Evolutionary conservation across 306 rosid species (phyloP).

Genomic region (Cyclanthera cordifolia): DNA sequence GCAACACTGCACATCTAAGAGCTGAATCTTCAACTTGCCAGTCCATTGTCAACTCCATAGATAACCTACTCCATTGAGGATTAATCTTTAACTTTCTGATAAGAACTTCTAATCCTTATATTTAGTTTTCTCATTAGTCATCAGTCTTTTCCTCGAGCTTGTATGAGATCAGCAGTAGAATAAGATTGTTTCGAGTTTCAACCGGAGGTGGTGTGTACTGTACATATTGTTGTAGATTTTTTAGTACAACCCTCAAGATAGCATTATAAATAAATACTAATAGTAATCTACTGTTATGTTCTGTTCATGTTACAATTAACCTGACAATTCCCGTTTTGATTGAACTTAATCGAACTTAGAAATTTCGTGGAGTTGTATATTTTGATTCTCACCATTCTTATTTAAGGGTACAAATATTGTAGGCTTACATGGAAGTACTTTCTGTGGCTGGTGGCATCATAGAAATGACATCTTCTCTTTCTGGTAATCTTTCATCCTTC

Average conservation of each 20-base stretch:
- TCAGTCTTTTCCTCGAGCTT: constrained; percentile 12
- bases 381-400: constrained; percentile 5
- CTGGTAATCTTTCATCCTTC: constrained; percentile 32
- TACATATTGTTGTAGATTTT: not conserved
- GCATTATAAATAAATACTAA: not conserved
- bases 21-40: constrained; percentile 36
- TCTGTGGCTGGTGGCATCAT: constrained; percentile 35
- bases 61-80: constrained; percentile 32
- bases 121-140: constrained; percentile 19
- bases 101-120: constrained; percentile 17
- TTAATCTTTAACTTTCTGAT: constrained; percentile 16
- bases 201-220: not conserved
- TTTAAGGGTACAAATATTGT: constrained; percentile 20
- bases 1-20: constrained; percentile 38
- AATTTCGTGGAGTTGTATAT: not conserved
- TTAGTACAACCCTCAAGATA: not conserved
- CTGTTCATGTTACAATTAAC: not conserved
- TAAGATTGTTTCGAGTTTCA: constrained; percentile 7
- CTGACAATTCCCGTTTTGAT: not conserved
- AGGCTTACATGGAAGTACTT: constrained; percentile 50
- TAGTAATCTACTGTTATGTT: not conserved
- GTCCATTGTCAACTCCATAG: constrained; percentile 23
- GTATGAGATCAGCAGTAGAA: constrained; percentile 10
- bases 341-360: not conserved
- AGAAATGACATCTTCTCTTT: constrained; percentile 70